Percentiles rank a stretch among this genome's conserved stretches.
These are phyloP conservation scores for Phialophora expanda DNA, from an alignment of 2,329 filamentous ascomycete genomes.

Conservation along the genomic window DNA sequence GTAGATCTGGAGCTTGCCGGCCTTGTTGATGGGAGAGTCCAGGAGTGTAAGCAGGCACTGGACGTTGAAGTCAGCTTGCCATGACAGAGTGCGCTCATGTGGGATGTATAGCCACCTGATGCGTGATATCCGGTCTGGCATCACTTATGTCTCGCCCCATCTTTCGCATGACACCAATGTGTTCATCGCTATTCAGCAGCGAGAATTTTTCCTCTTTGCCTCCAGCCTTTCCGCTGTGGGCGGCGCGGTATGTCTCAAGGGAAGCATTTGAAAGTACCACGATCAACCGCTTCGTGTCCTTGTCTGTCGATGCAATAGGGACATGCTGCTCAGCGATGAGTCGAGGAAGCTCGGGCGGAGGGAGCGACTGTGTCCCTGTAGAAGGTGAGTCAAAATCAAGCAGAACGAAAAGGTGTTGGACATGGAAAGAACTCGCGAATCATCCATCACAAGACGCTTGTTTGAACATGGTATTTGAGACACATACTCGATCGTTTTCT, in stretches of 20 bases:
- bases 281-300: conserved; percentile 87
- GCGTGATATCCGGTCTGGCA: conserved; percentile 94
- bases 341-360: conserved; percentile 86
- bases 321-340: conserved; percentile 91
- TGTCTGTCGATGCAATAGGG: conserved; percentile 82
- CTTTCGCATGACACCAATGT: conserved; percentile 98
- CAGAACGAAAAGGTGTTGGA: neutral
- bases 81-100: conserved; percentile 23
- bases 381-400: conserved; percentile 11
- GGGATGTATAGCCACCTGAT: conserved; percentile 71
- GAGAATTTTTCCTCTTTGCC: conserved; percentile 93
- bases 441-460: neutral
- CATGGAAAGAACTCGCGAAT: neutral
- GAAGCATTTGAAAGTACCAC: conserved; percentile 97
- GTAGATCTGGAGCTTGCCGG: conserved; percentile 95
- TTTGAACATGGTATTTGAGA: conserved; percentile 13
- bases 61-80: conserved; percentile 38
- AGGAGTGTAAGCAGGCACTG: conserved; percentile 96
- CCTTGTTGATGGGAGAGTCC: conserved; percentile 98
- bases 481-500: conserved; percentile 38
- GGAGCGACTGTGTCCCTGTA: conserved; percentile 88
- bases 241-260: conserved; percentile 95
- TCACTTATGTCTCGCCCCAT: conserved; percentile 99
- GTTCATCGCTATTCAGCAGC: conserved; percentile 96
- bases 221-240: conserved; percentile 70